Base-by-base conservation (phyloP, 768 basidiomycete genomes). In the Leccinellum albellum region DNA sequence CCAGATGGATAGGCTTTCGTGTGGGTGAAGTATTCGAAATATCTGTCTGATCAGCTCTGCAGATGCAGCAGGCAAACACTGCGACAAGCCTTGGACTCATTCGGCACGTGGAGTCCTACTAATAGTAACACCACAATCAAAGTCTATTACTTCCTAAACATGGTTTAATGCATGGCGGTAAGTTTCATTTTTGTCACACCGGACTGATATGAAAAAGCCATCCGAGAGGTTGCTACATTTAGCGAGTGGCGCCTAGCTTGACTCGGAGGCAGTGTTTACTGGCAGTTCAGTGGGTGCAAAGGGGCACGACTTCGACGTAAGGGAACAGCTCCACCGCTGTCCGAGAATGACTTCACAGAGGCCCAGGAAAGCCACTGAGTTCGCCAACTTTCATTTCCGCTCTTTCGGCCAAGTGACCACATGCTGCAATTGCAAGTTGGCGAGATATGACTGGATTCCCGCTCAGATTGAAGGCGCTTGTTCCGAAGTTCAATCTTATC, bases 311-410 rank as follows among this genome's bases (percentile, higher is more conserved):
- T 37, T 37, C 29, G 23, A 26, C 10, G 31, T n/a, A 24, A 54
- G 32, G 1, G n/a, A 20, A 3, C 6, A 28, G 32, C 17, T 28
- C 24, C 10, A 21, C 23, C 51, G 15, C n/a, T 3, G 13, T 28
- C 32, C 31, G 26, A 37, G 35, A 55, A 55, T 15, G 54, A 31
- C 4, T 7, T 37, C 35, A 53, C 3, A 21, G 28, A 21, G 51
- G 37, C 37, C 10, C 37, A 24, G 15, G 5, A 40, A n/a, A 40
- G 37, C 37, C 37, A 40, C n/a, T 9, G n/a, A 7, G 20, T 31
- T 54, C 37, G 29, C 54, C 28, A 55, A 14, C 24, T 35, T 54
- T 54, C 32, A 53, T 54, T 26, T 54, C 54, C 54, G 55, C 37
- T 44, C 12, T 42, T 55, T 20, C 21, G 54, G 28, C 21, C 10